Conservation (phyloP, 2,329 filamentous ascomycete genomes). For the Ophiostoma tasmaniense region DNA sequence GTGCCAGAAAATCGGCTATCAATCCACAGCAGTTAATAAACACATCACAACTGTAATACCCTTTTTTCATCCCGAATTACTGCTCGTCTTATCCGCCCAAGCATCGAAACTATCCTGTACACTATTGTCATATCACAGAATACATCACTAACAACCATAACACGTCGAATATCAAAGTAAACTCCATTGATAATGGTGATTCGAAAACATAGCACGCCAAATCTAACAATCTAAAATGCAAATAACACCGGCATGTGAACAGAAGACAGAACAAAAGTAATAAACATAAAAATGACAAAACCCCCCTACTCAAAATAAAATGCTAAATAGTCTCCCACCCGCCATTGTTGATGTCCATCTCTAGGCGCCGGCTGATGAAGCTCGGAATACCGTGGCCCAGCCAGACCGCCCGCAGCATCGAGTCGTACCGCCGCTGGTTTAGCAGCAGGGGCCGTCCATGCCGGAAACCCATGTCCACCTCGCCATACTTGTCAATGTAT, state of each 20-base stretch:
- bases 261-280: background rate
- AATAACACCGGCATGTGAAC: background rate
- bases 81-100: background rate
- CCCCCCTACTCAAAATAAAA: background rate
- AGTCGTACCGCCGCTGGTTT: conserved; percentile 90
- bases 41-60: background rate
- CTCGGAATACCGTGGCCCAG: conserved; percentile 79
- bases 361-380: conserved; percentile 79
- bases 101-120: background rate
- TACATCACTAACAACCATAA: background rate
- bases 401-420: conserved; percentile 77
- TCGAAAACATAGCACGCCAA: background rate
- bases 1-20: background rate
- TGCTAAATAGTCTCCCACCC: conserved; percentile 79
- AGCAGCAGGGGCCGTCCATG: conserved; percentile 84
- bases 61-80: background rate
- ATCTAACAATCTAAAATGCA: background rate
- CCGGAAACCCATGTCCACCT: conserved; percentile 83
- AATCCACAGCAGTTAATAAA: background rate
- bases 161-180: background rate
- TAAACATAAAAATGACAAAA: background rate
- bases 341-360: conserved; percentile 93
- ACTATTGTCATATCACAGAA: background rate
- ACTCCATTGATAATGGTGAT: background rate
- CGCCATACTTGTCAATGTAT: conserved; percentile 92